Conservation (phyloP, 2,329 filamentous ascomycete species). For the Orbilia ellipsospora region DNA sequence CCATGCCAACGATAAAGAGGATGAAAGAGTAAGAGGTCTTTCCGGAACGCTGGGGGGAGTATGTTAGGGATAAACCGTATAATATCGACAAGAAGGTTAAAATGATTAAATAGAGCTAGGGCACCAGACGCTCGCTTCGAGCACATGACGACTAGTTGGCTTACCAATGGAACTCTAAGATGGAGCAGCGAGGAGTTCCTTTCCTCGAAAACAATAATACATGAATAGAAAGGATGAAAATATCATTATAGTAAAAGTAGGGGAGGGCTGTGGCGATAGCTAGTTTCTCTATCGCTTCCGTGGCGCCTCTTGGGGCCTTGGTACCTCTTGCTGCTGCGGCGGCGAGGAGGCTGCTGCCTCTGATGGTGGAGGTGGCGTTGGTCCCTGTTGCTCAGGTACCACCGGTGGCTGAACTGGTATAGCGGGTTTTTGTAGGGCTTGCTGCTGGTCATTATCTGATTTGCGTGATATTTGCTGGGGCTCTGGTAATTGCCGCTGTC, state of each 20-base stretch:
- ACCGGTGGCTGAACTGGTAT: constrained; percentile 9
- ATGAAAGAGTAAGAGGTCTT: constrained; percentile 1
- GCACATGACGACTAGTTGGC: constrained; percentile 10
- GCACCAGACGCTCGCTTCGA: constrained; percentile 13
- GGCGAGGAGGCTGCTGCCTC: constrained; percentile 5
- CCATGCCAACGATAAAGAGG: constrained; percentile 23
- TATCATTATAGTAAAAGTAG: neutral
- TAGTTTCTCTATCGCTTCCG: constrained; percentile 39
- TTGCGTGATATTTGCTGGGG: constrained; percentile 30
- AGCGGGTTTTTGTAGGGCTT: neutral
- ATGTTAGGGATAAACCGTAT: constrained; percentile 28
- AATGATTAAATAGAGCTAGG: neutral
- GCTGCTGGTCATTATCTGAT: neutral
- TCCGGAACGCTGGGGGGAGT: constrained; percentile 23
- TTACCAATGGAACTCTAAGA: constrained; percentile 22
- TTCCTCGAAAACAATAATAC: constrained; percentile 34
- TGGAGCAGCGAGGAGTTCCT: constrained; percentile 28
- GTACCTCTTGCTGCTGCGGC: constrained; percentile 16
- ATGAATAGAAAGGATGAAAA: constrained; percentile 14
- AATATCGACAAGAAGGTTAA: constrained; percentile 42
- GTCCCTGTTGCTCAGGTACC: constrained; percentile 24
- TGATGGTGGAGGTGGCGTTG: constrained; percentile 9
- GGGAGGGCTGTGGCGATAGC: neutral
- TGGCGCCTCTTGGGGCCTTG: constrained; percentile 29
- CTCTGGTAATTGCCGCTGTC: constrained; percentile 3